A percentile compares a stretch with the other conserved stretches of the same genome.
phyloP scores from a whole-genome alignment of 805 yeast genomes.

The Candida fluviatilis region DNA sequence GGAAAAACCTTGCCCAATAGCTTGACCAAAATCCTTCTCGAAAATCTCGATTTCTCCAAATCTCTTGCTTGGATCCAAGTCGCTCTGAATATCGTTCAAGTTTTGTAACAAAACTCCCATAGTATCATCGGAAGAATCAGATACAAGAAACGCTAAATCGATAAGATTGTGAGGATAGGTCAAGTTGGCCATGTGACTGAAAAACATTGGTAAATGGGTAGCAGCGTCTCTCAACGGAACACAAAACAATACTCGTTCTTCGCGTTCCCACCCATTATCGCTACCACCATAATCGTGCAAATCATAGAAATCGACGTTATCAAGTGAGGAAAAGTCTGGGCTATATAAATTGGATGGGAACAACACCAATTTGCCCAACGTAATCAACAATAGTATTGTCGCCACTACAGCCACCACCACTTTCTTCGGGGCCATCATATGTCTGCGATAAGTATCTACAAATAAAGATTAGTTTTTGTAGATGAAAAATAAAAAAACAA shows the following conservation, averaged over 20 bases:
- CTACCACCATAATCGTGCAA: constrained; percentile 61
- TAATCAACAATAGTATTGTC: constrained; percentile 8
- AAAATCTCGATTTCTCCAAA: constrained; percentile 84
- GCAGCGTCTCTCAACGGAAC: constrained; percentile 94
- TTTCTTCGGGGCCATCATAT: constrained; percentile 6
- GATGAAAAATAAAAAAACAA: no score
- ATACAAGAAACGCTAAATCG: constrained; percentile 79
- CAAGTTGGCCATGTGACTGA: constrained; percentile 71
- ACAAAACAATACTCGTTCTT: constrained; percentile 76
- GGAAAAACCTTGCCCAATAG: constrained; percentile 86
- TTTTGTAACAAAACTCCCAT: constrained; percentile 60
- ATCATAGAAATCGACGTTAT: constrained; percentile 66
- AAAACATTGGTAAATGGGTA: constrained; percentile 84
- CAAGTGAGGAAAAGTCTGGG: constrained; percentile 25
- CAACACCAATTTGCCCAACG: constrained; percentile 12
- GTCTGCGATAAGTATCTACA: not conserved
- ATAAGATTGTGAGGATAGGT: constrained; percentile 85
- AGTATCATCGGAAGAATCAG: constrained; percentile 88
- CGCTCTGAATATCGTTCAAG: constrained; percentile 60
- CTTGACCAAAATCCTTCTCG: constrained; percentile 92
- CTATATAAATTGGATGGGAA: constrained; percentile 18
- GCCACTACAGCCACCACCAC: constrained; percentile 8
- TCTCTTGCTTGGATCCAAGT: constrained; percentile 54
- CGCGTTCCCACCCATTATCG: constrained; percentile 72
- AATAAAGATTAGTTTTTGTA: no score